phyloP scores from a whole-genome alignment of 768 basidiomycete genomes.

The Mycena vulgaris region DNA sequence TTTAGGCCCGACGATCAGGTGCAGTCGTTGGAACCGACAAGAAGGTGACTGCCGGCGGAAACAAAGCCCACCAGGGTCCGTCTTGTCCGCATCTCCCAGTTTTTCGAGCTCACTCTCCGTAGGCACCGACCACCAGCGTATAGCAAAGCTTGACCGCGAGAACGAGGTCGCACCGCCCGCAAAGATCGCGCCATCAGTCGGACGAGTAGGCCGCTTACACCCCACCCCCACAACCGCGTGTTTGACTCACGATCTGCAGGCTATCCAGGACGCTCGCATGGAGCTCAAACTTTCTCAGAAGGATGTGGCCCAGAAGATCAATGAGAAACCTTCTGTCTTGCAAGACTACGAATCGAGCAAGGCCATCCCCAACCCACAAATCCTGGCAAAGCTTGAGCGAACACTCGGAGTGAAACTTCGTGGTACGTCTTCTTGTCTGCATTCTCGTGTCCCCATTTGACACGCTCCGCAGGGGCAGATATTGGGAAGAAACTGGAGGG shows the following conservation, averaged over 20 bases:
- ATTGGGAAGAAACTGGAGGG: constrained; percentile 92
- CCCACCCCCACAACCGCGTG: constrained; percentile 24
- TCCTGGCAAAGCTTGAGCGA: constrained; percentile 92
- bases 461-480: constrained; percentile 66
- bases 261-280: constrained; percentile 86
- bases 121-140: constrained; percentile 95
- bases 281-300: constrained; percentile 90
- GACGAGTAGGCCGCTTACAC: constrained; percentile 69
- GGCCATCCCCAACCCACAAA: constrained; percentile 89
- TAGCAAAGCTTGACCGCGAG: constrained; percentile 94
- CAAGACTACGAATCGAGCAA: constrained; percentile 93
- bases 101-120: constrained; percentile 10
- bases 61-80: constrained; percentile 85
- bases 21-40: constrained; percentile 89
- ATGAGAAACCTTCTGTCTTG: constrained; percentile 90
- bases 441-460: constrained; percentile 16
- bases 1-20: constrained; percentile 81
- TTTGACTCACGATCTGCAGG: constrained; percentile 57
- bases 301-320: constrained; percentile 92
- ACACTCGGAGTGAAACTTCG: constrained; percentile 89
- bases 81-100: constrained; percentile 4
- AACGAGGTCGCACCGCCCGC: constrained; percentile 95
- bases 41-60: constrained; percentile 76
- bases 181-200: constrained; percentile 81
- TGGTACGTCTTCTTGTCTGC: constrained; percentile 63